A percentile compares a stretch with the other conserved stretches of the same genome.
Evolutionary conservation across 1,284 basidiomycete genomes (phyloP).

Genomic region (Rhodotorula sp.): DNA sequence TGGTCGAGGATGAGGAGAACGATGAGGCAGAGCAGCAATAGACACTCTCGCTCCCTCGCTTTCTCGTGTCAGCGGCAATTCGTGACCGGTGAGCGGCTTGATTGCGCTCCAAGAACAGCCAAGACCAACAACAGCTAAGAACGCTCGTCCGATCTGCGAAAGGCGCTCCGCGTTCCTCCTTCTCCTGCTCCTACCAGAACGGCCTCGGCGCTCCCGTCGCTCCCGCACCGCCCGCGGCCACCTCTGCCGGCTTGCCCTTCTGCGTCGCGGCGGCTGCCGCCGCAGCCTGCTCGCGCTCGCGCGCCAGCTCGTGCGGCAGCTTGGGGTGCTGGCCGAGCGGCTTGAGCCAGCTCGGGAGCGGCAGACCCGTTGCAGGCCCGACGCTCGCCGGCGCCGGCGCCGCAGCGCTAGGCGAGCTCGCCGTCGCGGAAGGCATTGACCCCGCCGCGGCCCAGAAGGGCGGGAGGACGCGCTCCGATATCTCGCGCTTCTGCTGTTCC

Average conservation of each 20-base stretch:
- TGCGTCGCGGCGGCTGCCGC: not conserved
- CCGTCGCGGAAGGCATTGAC: not conserved
- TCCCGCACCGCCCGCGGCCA: not conserved
- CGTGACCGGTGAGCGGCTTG: no score
- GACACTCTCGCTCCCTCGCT: not conserved
- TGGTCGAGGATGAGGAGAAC: conserved; percentile 6
- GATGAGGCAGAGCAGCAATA: not conserved
- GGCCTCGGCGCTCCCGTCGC: not conserved
- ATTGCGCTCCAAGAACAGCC: no score
- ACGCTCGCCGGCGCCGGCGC: not conserved
- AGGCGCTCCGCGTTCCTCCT: not conserved
- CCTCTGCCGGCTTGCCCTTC: not conserved
- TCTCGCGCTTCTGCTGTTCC: not conserved
- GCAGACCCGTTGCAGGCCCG: conserved; percentile 12
- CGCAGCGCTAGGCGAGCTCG: not conserved
- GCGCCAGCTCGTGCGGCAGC: conserved; percentile 10
- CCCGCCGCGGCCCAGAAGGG: not conserved
- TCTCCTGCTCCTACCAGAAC: not conserved
- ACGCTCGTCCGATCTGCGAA: no score
- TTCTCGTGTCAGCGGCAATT: no score
- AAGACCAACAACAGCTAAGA: no score
- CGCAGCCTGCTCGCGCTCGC: not conserved
- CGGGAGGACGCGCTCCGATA: not conserved
- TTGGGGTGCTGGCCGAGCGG: conserved; percentile 7
- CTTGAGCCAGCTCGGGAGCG: conserved; percentile 18